Evolutionary conservation across 108 stramenopile species (phyloP), one percentile per base, ranked within the genome.

Genomic region (Pelagomonas calceolata): DNA sequence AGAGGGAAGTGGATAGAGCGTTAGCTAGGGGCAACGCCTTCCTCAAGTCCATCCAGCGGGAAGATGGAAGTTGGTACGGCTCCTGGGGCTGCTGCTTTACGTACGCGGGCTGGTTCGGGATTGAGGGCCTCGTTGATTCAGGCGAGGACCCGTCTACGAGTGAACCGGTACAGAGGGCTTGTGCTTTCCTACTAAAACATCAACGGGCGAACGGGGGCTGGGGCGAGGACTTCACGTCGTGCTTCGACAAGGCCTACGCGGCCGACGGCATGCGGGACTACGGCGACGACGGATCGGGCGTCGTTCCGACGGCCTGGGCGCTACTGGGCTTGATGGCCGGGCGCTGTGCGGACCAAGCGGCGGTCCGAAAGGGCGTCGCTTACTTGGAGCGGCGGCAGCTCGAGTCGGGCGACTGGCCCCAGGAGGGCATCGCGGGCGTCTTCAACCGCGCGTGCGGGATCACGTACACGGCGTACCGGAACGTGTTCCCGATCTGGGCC

Each of bases 401-500:
- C 30, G 83, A 85, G 0, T 81, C 78, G 66, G 98, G 98, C 14
- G 98, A 99, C 76, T 99, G 95, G 96, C 91, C 92, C 29, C 98
- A 99, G 68, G 95, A 99, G 83, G 93, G 95, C n/a, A 94, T 97
- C 63, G 83, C 93, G 32, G 98, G 98, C 51, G 95, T 99, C 5
- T 99, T 99, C 80, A 99, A 99, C 75, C 88, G 96, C 71, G 87
- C 91, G 33, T 94, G 94, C 78, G 95, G 95, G 44, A 99, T 99
- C 77, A 95, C 98, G 16, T 99, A 99, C 87, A 95, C 95, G n/a
- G 88, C 92, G 15, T 99, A 99, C 78, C 87, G 98, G 46, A 99
- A 99, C 79, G 85, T 97, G 18, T 99, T 97, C 81, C 95, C 98
- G 63, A 91, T 99, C 71, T 99, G 98, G 98, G 98, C 98, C 7